Evolutionary conservation across 2,329 filamentous ascomycete genomes (phyloP).

Genomic region (Lasiodiplodia citricola): DNA sequence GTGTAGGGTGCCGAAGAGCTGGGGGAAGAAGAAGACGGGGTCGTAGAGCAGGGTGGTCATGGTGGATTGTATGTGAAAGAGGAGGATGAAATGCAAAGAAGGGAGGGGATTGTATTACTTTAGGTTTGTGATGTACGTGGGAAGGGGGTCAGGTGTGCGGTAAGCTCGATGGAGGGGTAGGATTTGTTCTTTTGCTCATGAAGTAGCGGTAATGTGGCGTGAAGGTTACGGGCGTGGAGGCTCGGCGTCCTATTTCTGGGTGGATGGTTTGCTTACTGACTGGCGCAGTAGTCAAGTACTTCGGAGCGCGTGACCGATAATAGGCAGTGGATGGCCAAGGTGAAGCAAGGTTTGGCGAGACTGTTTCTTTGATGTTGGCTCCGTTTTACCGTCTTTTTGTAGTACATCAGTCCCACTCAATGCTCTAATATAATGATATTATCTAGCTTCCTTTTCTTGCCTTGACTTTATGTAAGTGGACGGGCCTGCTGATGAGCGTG

Average conservation of each 20-base stretch:
- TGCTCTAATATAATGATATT: neutral
- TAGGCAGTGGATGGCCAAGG: neutral
- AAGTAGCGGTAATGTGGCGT: too few species aligned
- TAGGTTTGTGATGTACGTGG: too few species aligned
- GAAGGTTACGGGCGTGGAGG: too few species aligned
- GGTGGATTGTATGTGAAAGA: neutral
- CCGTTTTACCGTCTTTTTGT: neutral
- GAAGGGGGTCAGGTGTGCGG: too few species aligned
- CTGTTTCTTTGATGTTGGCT: neutral
- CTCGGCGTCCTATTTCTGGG: too few species aligned
- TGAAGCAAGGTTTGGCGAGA: neutral
- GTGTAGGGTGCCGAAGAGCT: slow-evolving; percentile 51
- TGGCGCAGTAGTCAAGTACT: neutral
- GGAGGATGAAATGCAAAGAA: too few species aligned
- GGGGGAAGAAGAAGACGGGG: slow-evolving; percentile 29
- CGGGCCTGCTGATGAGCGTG: too few species aligned
- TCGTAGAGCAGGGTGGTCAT: neutral
- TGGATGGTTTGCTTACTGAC: neutral
- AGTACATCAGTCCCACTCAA: neutral
- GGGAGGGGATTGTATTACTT: too few species aligned
- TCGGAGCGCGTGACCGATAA: neutral
- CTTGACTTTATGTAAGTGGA: neutral
- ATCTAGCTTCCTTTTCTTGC: neutral
- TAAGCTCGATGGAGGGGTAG: too few species aligned
- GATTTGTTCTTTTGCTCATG: too few species aligned